phyloP scores from a whole-genome alignment of 345 rosid species.

The Xanthoceras sorbifolium region DNA sequence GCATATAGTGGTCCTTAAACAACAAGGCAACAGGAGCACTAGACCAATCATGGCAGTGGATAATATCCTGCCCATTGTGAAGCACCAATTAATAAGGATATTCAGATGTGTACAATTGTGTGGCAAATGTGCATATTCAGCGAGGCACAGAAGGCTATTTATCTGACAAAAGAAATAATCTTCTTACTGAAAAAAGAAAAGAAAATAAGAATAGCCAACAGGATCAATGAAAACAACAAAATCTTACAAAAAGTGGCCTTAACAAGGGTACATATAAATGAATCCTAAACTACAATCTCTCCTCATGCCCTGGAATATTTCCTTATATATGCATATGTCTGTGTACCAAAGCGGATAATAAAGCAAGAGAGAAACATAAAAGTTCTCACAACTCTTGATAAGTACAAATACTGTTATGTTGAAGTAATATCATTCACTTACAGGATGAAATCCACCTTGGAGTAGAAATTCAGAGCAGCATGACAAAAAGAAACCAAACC shows the following conservation, averaged over 20 bases:
- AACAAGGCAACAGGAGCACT: slow-evolving; percentile 90
- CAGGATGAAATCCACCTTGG: slow-evolving; percentile 88
- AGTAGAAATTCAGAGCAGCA: slow-evolving; percentile 92
- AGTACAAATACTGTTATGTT: neutral
- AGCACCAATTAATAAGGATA: slow-evolving; percentile 6
- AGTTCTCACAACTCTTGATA: neutral
- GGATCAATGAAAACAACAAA: neutral
- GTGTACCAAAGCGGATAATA: neutral
- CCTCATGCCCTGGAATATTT: neutral
- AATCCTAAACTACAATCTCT: neutral
- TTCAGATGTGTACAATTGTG: neutral
- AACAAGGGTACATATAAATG: neutral
- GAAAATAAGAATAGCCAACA: neutral
- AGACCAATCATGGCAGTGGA: slow-evolving; percentile 98
- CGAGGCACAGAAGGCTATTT: neutral
- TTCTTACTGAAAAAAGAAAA: neutral
- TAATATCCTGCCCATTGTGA: slow-evolving; percentile 69
- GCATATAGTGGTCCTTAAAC: slow-evolving; percentile 76
- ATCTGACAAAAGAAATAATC: neutral
- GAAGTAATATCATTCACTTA: slow-evolving; percentile 34
- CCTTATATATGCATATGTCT: slow-evolving; percentile 4
- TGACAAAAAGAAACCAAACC: slow-evolving; percentile 94
- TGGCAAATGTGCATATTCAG: neutral
- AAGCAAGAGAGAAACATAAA: neutral
- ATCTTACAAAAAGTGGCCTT: neutral